A percentile compares a stretch with the other conserved stretches of the same genome.
Evolutionary conservation across 225 moss, liverwort and hornwort genomes (phyloP).

Genomic region (Antitrichia curtipendula): DNA sequence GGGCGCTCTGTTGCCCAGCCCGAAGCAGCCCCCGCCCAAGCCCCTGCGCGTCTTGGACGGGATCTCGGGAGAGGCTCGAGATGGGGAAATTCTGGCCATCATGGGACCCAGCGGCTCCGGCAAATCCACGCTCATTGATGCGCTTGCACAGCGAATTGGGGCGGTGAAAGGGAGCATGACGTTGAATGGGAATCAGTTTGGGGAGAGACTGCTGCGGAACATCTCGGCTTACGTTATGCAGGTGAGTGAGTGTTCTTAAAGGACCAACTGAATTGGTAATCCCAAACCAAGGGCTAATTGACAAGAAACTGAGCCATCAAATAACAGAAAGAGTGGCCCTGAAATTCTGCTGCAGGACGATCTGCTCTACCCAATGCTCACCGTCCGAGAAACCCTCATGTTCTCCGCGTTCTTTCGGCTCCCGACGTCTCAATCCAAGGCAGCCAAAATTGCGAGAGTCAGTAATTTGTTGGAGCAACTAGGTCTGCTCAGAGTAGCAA

Average conservation of each 20-base stretch:
- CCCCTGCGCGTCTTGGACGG: conserved; percentile 38
- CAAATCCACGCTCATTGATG: conserved; percentile 86
- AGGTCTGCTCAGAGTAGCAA: conserved; percentile 56
- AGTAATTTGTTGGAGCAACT: conserved; percentile 62
- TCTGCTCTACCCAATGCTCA: conserved; percentile 89
- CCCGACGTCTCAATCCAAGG: conserved; percentile 19
- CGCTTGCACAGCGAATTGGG: conserved; percentile 66
- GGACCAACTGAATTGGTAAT: too few species aligned
- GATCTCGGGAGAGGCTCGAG: conserved; percentile 66
- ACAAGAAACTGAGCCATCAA: neutral
- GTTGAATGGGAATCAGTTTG: conserved; percentile 64
- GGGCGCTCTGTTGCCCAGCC: neutral
- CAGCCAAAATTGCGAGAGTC: conserved; percentile 50
- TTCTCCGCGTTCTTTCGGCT: conserved; percentile 83
- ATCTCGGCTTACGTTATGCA: conserved; percentile 94
- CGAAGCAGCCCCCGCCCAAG: conserved; percentile 1
- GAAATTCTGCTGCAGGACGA: conserved; percentile 57
- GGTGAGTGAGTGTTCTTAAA: neutral
- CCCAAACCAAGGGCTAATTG: neutral
- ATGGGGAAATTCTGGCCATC: conserved; percentile 76
- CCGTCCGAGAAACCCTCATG: conserved; percentile 85
- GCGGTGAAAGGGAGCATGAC: conserved; percentile 63
- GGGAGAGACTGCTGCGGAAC: conserved; percentile 54
- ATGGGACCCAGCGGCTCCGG: conserved; percentile 90
- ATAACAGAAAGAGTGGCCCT: neutral